These are phyloP conservation scores for Neofusicoccum ribis DNA, from an alignment of 2,329 filamentous ascomycete species.

Conservation along the genomic window DNA sequence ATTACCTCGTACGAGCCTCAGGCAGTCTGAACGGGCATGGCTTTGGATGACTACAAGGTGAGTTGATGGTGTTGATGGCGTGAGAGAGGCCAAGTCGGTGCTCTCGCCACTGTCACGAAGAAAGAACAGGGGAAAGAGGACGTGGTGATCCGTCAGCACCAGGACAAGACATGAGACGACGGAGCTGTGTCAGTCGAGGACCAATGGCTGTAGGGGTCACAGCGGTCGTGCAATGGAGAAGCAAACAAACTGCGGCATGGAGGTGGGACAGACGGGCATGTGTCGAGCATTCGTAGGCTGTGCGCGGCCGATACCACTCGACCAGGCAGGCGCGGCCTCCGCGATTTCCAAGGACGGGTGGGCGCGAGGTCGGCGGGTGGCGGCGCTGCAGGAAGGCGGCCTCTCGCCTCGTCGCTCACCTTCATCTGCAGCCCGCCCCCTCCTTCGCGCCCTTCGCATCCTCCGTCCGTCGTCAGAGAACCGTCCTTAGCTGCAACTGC, in stretches of 20 bases:
- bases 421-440: background rate
- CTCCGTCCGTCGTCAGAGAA: background rate
- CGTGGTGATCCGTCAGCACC: too few relatives aligned
- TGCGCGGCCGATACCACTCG: background rate
- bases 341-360: background rate
- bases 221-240: background rate
- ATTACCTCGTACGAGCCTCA: too few relatives aligned
- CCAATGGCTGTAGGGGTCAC: background rate
- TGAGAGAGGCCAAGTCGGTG: too few relatives aligned
- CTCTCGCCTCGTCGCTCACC: background rate
- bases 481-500: background rate
- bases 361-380: background rate
- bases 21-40: too few relatives aligned
- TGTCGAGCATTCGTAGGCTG: slow-evolving; percentile 3
- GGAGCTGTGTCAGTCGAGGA: too few relatives aligned
- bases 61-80: too few relatives aligned
- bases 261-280: slow-evolving; percentile 2
- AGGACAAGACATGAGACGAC: too few relatives aligned
- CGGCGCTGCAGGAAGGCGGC: background rate
- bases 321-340: background rate
- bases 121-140: too few relatives aligned
- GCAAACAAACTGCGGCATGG: background rate
- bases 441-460: background rate
- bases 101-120: too few relatives aligned
- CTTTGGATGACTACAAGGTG: too few relatives aligned